phyloP scores from a whole-genome alignment of 495 filamentous ascomycete species.

The Trichocladium antarcticum region DNA sequence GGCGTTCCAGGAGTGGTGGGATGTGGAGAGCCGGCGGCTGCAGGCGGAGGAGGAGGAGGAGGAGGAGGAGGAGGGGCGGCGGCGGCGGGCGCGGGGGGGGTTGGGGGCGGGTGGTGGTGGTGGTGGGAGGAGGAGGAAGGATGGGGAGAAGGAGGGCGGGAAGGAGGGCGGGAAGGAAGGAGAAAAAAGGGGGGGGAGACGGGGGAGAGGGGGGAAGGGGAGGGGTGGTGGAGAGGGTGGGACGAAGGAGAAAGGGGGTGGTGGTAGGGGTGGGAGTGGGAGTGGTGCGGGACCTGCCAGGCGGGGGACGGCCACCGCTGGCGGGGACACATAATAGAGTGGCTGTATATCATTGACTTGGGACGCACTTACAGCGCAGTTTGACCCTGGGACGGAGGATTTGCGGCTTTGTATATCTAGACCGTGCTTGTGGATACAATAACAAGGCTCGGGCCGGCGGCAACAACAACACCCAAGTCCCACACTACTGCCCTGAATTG shows the following conservation, averaged over 20 bases:
- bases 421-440: too few species aligned
- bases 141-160: not conserved
- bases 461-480: too few species aligned
- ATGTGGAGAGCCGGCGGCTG: slow-evolving; percentile 65
- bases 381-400: too few species aligned
- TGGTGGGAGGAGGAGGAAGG: not conserved
- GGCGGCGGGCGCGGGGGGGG: not conserved
- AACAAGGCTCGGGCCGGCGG: too few species aligned
- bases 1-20: slow-evolving; percentile 97
- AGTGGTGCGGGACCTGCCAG: not conserved
- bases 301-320: not conserved
- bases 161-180: not conserved
- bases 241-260: not conserved
- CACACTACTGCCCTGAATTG: not conserved
- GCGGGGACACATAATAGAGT: not conserved
- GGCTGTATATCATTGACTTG: too few species aligned
- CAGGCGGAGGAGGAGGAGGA: slow-evolving; percentile 52
- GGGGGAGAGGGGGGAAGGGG: not conserved
- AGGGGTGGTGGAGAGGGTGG: not conserved
- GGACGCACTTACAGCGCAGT: too few species aligned
- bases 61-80: slow-evolving; percentile 19
- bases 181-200: slow-evolving; percentile 4
- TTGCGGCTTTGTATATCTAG: too few species aligned
- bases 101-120: not conserved
- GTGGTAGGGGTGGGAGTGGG: not conserved